phyloP scores from a whole-genome alignment of 345 rosid genomes.

The Citrus glauca region DNA sequence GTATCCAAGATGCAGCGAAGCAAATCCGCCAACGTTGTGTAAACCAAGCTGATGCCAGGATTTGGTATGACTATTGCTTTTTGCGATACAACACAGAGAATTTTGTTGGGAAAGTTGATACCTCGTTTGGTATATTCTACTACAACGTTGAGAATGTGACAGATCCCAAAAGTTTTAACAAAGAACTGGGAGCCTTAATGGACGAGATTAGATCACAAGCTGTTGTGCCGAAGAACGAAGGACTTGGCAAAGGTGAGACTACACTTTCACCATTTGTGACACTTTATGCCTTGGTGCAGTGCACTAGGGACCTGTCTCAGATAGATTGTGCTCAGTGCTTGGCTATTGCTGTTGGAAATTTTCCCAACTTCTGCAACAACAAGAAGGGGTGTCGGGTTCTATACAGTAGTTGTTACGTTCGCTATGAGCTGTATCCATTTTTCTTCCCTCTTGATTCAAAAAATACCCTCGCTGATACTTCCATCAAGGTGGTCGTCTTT shows the following conservation, averaged over 20 bases:
- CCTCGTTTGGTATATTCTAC: conserved; percentile 44
- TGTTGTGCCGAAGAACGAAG: conserved; percentile 36
- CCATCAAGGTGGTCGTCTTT: conserved; percentile 23
- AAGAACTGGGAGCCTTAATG: conserved; percentile 44
- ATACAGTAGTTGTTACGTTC: conserved; percentile 65
- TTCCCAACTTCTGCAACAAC: conserved; percentile 43
- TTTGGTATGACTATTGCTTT: conserved; percentile 73
- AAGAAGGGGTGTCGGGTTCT: conserved; percentile 62
- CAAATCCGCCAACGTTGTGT: conserved; percentile 54
- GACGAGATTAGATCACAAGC: conserved; percentile 51
- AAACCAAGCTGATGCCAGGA: conserved; percentile 51
- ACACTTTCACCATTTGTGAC: conserved; percentile 49
- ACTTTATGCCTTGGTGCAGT: conserved; percentile 63
- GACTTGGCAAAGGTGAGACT: conserved; percentile 60
- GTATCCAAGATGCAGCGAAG: conserved; percentile 60
- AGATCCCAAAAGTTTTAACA: conserved; percentile 43
- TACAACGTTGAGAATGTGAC: conserved; percentile 52
- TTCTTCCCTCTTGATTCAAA: conserved; percentile 57
- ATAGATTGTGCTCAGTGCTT: conserved; percentile 72
- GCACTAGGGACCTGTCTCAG: conserved; percentile 57
- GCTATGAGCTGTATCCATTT: conserved; percentile 81
- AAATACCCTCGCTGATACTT: conserved; percentile 14
- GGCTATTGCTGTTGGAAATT: conserved; percentile 54
- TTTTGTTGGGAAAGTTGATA: conserved; percentile 54
- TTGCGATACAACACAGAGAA: conserved; percentile 39